A percentile compares a stretch with the other conserved stretches of the same genome.
phyloP scores from a whole-genome alignment of 352 stramenopile species.

The Phytopythium kandeliae region DNA sequence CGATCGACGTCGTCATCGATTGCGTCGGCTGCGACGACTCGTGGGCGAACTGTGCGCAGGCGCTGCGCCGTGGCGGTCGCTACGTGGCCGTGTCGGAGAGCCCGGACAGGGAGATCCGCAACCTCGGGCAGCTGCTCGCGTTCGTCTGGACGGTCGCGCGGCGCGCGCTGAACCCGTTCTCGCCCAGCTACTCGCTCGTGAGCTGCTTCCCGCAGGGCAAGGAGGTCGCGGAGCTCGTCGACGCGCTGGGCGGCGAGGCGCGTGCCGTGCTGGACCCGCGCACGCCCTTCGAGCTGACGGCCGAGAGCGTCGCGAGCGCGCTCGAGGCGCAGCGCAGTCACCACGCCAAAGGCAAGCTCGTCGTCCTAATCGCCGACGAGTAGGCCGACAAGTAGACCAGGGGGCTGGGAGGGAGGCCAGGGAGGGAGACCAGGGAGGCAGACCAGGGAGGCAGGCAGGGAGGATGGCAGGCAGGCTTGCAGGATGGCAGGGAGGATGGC shows the following conservation, averaged over 20 bases:
- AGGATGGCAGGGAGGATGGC: no score
- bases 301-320: conserved; percentile 39
- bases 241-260: conserved; percentile 7
- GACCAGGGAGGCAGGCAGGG: no score
- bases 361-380: no score
- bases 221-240: neutral
- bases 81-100: conserved; percentile 34
- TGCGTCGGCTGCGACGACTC: conserved; percentile 30
- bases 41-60: conserved; percentile 21
- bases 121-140: conserved; percentile 16
- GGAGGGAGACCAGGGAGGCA: no score
- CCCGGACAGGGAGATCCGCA: conserved; percentile 16
- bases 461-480: no score
- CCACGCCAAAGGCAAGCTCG: conserved; percentile 76
- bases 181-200: conserved; percentile 24
- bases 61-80: conserved; percentile 11
- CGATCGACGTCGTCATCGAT: conserved; percentile 38
- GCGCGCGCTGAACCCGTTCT: conserved; percentile 27
- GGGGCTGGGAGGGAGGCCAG: no score
- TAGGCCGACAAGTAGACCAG: no score
- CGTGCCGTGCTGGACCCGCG: conserved; percentile 51
- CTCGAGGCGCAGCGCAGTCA: conserved; percentile 58
- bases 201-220: conserved; percentile 20
- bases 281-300: conserved; percentile 64
- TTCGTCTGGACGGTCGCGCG: conserved; percentile 16